Conservation (phyloP, 345 rosid species). For the Lumnitzera littorea region DNA sequence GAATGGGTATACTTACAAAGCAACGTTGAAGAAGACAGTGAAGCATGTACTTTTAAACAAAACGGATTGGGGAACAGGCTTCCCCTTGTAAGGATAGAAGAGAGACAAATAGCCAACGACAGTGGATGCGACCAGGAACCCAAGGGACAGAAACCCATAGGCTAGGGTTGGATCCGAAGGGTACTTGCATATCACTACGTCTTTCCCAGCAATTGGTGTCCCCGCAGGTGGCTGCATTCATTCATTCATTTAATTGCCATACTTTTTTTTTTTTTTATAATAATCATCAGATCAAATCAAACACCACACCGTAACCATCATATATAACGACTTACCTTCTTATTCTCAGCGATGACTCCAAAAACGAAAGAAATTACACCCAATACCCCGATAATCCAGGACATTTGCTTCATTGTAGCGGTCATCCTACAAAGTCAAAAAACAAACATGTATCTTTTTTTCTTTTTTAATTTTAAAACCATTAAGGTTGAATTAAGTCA, state of each 20-base stretch:
- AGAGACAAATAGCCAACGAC: slow-evolving; percentile 52
- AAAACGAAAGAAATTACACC: slow-evolving; percentile 58
- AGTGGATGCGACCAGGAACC: slow-evolving; percentile 42
- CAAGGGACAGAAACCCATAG: slow-evolving; percentile 62
- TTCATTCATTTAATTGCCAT: no score
- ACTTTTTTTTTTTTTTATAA: no score
- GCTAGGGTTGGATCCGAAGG: slow-evolving; percentile 67
- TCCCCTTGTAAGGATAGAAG: slow-evolving; percentile 71
- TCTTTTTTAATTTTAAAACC: no score
- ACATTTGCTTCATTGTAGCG: slow-evolving; percentile 48
- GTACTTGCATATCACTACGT: slow-evolving; percentile 67
- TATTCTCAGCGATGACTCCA: slow-evolving; percentile 76
- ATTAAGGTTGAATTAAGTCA: no score
- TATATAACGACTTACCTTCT: slow-evolving; percentile 40
- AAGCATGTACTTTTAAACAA: slow-evolving; percentile 53
- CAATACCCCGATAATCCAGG: slow-evolving; percentile 40
- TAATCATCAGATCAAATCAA: no score
- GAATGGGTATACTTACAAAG: slow-evolving; percentile 38
- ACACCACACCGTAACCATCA: not conserved
- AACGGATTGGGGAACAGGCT: slow-evolving; percentile 58
- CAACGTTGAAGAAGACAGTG: slow-evolving; percentile 62
- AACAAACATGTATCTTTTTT: no score
- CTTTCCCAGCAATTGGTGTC: slow-evolving; percentile 52
- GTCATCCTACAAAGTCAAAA: slow-evolving; percentile 31
- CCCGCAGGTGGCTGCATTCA: slow-evolving; percentile 56